These are phyloP conservation scores for Termitomyces sp. DNA, from an alignment of 768 basidiomycete genomes.

Conservation along the genomic window DNA sequence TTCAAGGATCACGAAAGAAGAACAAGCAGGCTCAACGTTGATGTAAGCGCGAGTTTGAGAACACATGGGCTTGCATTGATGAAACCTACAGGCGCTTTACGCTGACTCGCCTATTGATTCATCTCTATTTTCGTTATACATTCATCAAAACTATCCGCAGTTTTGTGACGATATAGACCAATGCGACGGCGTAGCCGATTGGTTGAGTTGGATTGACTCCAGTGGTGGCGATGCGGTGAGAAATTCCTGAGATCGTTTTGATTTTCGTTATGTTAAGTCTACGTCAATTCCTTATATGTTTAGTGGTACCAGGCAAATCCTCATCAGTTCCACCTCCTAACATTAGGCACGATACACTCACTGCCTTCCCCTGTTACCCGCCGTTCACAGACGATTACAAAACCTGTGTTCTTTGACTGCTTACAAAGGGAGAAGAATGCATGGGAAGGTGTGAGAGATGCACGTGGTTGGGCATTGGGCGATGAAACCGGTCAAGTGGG, in stretches of 20 bases:
- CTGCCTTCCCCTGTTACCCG: slow-evolving; percentile 85
- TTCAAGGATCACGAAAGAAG: slow-evolving; percentile 57
- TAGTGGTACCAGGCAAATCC: slow-evolving; percentile 71
- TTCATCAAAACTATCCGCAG: slow-evolving; percentile 91
- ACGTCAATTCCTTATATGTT: background rate
- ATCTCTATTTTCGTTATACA: slow-evolving; percentile 81
- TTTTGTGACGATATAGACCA: slow-evolving; percentile 81
- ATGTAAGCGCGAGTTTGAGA: slow-evolving; percentile 40
- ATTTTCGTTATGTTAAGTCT: background rate
- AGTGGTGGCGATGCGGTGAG: slow-evolving; percentile 62
- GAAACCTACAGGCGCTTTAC: slow-evolving; percentile 38
- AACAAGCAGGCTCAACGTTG: slow-evolving; percentile 71
- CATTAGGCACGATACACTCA: slow-evolving; percentile 81
- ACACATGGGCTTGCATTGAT: background rate
- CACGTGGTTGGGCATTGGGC: slow-evolving; percentile 53
- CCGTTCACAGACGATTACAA: slow-evolving; percentile 76
- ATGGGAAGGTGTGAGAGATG: slow-evolving; percentile 53
- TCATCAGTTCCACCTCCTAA: slow-evolving; percentile 81
- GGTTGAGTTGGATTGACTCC: slow-evolving; percentile 74
- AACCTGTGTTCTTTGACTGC: slow-evolving; percentile 81
- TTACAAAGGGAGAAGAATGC: slow-evolving; percentile 56
- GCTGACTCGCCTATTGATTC: slow-evolving; percentile 90
- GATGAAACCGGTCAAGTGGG: slow-evolving; percentile 15
- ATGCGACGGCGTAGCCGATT: slow-evolving; percentile 64
- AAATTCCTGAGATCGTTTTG: background rate